Evolutionary conservation across 192 early-diverging fungal species (phyloP), one percentile per base, ranked within the genome.

Genomic region (Coemansia sp.): DNA sequence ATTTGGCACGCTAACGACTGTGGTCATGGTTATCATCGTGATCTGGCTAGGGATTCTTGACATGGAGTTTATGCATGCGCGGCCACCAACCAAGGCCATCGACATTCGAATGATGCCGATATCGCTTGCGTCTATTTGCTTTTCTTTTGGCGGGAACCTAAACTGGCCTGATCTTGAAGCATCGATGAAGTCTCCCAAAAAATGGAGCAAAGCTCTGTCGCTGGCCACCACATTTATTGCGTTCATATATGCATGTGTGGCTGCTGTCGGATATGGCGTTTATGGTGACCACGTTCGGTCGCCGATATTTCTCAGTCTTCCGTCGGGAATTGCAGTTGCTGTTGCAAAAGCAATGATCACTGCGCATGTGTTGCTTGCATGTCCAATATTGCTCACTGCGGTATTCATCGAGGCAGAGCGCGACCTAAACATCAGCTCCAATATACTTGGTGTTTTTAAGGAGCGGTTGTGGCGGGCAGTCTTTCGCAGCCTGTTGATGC

Each of bases 111-210:
- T 72, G 51, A 80, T 93, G 50, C 91, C 92, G n/a, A 83, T 86
- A 6, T 87, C 92, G 2, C 73, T 95, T 21, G 88, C 89, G 8
- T 90, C 90, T 1, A 88, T 95, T 65, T 88, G 88, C 41, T 93
- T 93, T 67, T 87, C 86, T 59, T 95, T 87, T 75, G 86, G 88
- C 27, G 93, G 92, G 45, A 95, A 93, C 67, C 86, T 86, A 17
- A 89, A 93, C 38, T 95, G 92, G 79, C 89, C 92, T 22, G 87
- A 92, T 58, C 85, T 95, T 19, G 91, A 95, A 61, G 84, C 83
- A 8, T 87, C 88, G 15, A 93, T 95, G 92, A 78, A 83, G 53
- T 81, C 88, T 21, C 91, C 90, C 17, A 70, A 81, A 35, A 51
- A 85, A 51, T 95, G 91, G 86, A 79, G 79, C 74, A 84, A 72